A percentile compares a stretch with the other conserved stretches of the same genome.
These are phyloP conservation scores for Arabidopsis arenosa DNA, from an alignment of 345 rosid genomes.

Conservation along the genomic window DNA sequence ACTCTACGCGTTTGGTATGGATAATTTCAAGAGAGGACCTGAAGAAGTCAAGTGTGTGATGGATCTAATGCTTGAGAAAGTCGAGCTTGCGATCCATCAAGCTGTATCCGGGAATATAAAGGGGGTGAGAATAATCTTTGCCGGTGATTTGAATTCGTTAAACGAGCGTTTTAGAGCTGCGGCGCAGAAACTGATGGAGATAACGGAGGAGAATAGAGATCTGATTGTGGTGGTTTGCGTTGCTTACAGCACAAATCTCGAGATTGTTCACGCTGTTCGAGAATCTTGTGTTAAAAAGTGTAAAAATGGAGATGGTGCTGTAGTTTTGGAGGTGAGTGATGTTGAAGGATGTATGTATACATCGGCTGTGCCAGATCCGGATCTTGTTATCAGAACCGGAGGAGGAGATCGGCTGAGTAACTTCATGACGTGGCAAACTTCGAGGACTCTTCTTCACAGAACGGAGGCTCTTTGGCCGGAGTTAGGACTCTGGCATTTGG, in stretches of 20 bases:
- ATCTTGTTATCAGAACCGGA: slow-evolving; percentile 66
- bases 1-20: slow-evolving; percentile 75
- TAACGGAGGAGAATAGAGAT: slow-evolving; percentile 52
- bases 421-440: slow-evolving; percentile 69
- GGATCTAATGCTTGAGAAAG: slow-evolving; percentile 51
- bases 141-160: slow-evolving; percentile 50
- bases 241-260: slow-evolving; percentile 70
- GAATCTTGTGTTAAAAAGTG: slow-evolving; percentile 59
- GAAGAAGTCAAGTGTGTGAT: slow-evolving; percentile 69
- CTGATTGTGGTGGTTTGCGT: slow-evolving; percentile 50
- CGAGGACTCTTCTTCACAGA: slow-evolving; percentile 50
- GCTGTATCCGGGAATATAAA: slow-evolving; percentile 46
- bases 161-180: slow-evolving; percentile 52
- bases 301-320: slow-evolving; percentile 17
- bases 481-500: slow-evolving; percentile 63
- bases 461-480: slow-evolving; percentile 76
- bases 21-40: slow-evolving; percentile 74
- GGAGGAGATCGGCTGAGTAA: slow-evolving; percentile 72
- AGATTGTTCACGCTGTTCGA: slow-evolving; percentile 74
- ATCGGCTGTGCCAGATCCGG: slow-evolving; percentile 67
- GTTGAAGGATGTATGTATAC: slow-evolving; percentile 60
- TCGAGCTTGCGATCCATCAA: slow-evolving; percentile 22
- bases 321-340: slow-evolving; percentile 47
- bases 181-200: slow-evolving; percentile 62
- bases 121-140: slow-evolving; percentile 56